Conservation (phyloP, 2,329 filamentous ascomycete genomes). For the Penicillium sp. region DNA sequence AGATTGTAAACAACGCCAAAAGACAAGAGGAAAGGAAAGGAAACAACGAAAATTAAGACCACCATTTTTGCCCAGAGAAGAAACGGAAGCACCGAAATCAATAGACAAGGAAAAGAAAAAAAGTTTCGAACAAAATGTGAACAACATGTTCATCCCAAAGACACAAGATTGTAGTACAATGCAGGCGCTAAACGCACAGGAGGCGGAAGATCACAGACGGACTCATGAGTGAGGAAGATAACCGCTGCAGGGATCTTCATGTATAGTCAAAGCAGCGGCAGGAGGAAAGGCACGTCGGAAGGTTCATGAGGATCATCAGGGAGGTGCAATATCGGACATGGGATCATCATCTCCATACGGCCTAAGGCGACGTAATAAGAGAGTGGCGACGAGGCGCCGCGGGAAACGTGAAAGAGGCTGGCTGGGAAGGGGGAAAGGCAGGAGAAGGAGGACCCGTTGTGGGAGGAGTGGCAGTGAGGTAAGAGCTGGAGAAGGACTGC, state of each 20-base stretch:
- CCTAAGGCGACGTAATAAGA: constrained; percentile 25
- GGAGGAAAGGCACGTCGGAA: not conserved
- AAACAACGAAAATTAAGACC: constrained; percentile 9
- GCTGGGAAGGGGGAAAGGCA: constrained; percentile 27
- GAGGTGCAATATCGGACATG: not conserved
- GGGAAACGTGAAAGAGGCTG: constrained; percentile 27
- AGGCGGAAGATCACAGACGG: constrained; percentile 11
- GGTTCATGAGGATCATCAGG: constrained; percentile 18
- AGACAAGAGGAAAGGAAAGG: constrained; percentile 4
- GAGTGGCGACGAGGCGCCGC: constrained; percentile 30
- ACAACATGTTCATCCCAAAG: constrained; percentile 12
- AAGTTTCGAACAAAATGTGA: constrained; percentile 3
- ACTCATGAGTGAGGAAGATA: constrained; percentile 8
- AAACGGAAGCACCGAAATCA: constrained; percentile 9
- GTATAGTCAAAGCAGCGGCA: not conserved
- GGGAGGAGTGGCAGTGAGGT: constrained; percentile 34
- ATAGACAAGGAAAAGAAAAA: constrained; percentile 14
- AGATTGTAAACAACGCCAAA: constrained; percentile 16
- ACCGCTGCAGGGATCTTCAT: constrained; percentile 5
- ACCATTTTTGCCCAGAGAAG: constrained; percentile 16
- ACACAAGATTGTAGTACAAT: constrained; percentile 27
- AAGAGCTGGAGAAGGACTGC: constrained; percentile 30
- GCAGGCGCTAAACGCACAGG: constrained; percentile 31
- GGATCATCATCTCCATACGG: constrained; percentile 6
- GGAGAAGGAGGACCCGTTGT: constrained; percentile 38